Conservation (phyloP, 2,329 filamentous ascomycete genomes). For the Aspergillus novofumigatus region DNA sequence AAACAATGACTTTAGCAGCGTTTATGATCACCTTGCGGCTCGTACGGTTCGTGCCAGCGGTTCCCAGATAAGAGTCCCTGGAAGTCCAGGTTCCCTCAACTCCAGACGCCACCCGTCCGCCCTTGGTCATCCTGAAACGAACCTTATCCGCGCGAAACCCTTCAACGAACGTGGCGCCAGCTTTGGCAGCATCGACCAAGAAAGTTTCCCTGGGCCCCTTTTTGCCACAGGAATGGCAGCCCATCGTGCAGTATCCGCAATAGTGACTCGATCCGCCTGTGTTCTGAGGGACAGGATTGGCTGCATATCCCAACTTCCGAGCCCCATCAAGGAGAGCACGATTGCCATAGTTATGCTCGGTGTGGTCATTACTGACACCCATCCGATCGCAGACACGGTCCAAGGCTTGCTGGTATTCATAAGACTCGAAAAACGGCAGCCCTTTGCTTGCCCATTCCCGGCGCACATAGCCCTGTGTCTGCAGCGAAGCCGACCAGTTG, state of each 20-base stretch:
- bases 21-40: slow-evolving; percentile 65
- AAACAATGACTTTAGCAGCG: slow-evolving; percentile 76
- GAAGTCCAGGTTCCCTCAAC: slow-evolving; percentile 72
- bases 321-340: slow-evolving; percentile 69
- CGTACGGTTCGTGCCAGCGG: slow-evolving; percentile 49
- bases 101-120: slow-evolving; percentile 60
- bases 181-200: slow-evolving; percentile 71
- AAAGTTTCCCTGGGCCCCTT: slow-evolving; percentile 73
- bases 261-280: slow-evolving; percentile 68
- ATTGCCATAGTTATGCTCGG: slow-evolving; percentile 72
- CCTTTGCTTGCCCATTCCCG: slow-evolving; percentile 71
- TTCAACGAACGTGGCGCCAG: slow-evolving; percentile 78
- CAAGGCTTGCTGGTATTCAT: slow-evolving; percentile 71
- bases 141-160: slow-evolving; percentile 70
- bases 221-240: slow-evolving; percentile 65
- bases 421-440: slow-evolving; percentile 68
- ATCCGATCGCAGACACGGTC: slow-evolving; percentile 76
- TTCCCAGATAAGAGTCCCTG: slow-evolving; percentile 59
- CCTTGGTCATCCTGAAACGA: slow-evolving; percentile 57
- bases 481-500: slow-evolving; percentile 71
- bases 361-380: slow-evolving; percentile 63
- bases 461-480: slow-evolving; percentile 71
- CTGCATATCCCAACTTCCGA: slow-evolving; percentile 67
- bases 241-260: slow-evolving; percentile 63
- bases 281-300: slow-evolving; percentile 72